Evolutionary conservation across 1,139 yeast species (phyloP).

Genomic region (Pichia sp.): DNA sequence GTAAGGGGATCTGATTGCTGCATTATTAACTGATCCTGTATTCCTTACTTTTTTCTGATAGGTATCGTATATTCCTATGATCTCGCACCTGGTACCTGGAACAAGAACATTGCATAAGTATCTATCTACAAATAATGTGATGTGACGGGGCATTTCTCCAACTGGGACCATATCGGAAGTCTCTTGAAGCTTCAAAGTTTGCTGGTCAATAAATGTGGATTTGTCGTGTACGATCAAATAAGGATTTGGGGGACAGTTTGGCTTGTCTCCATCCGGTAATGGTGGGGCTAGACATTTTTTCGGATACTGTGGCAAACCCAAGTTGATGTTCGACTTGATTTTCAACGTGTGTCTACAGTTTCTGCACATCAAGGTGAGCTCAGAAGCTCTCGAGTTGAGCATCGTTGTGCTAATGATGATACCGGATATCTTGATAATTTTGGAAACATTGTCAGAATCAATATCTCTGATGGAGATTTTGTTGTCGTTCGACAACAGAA

Average conservation of each 20-base stretch:
- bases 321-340: constrained; percentile 64
- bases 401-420: constrained; percentile 91
- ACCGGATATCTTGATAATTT: constrained; percentile 87
- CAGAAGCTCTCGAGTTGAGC: constrained; percentile 81
- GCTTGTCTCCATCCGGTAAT: constrained; percentile 54
- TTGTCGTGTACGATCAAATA: constrained; percentile 91
- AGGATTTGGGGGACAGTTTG: constrained; percentile 85
- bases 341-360: constrained; percentile 77
- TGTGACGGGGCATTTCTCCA: constrained; percentile 98
- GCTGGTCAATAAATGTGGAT: constrained; percentile 90
- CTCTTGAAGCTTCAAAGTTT: constrained; percentile 87
- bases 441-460: constrained; percentile 84
- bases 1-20: constrained; percentile 92
- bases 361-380: constrained; percentile 80
- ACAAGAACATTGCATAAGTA: constrained; percentile 84
- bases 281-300: constrained; percentile 54
- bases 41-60: constrained; percentile 65
- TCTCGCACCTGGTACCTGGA: constrained; percentile 92
- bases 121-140: constrained; percentile 82
- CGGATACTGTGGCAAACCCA: constrained; percentile 78
- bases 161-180: constrained; percentile 98
- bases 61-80: constrained; percentile 88
- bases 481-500: constrained; percentile 69
- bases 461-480: constrained; percentile 74
- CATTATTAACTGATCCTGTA: constrained; percentile 42